Evolutionary conservation across 345 rosid genomes (phyloP), one percentile per base, ranked within the genome.

Genomic region (Melastoma malabathricum): DNA sequence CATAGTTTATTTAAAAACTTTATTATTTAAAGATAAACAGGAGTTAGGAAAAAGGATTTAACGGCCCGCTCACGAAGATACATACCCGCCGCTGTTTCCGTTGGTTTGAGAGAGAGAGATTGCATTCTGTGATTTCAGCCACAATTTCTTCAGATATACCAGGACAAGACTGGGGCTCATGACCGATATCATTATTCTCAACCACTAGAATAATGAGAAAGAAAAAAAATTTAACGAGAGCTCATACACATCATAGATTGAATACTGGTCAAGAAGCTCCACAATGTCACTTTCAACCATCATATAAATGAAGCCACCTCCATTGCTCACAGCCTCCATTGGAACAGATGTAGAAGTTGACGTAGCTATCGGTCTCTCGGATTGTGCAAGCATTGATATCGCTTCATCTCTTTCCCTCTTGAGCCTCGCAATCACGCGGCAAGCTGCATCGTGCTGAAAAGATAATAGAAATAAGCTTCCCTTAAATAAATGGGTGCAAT

Each of bases 351-450:
- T 67, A 49, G 78, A 54, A 31, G 77, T 66, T 39, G 71, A 59
- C 61, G 68, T 64, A 46, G 97, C 86, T 53, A 71, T 68, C 58
- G 79, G 90, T 60, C 95, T 82, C 62, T 87, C 90, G 12, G 85
- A 76, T 54, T 79, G 75, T 50, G 88, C 72, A 64, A 92, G 98
- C 52, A 92, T 79, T 39, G 85, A 68, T 59, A 79, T 75, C 17
- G 97, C 82, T 63, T 92, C 98, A 60, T 92, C 93, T 63, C 90
- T 77, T 75, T 92, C 98, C 65, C 84, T 92, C 60, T 72, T 87
- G 53, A 92, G 86, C 63, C 98, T 84, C 46, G 96, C 98, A 77
- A 92, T 92, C 59, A 92, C 98, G 15, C 96, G 96, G 75, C 98
- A 92, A 49, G 98, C 96, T 66, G 96, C 95, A 77, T 92, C 98